Base-by-base conservation (phyloP, 2,329 filamentous ascomycete species). In the Microdochium trichocladiopsis region DNA sequence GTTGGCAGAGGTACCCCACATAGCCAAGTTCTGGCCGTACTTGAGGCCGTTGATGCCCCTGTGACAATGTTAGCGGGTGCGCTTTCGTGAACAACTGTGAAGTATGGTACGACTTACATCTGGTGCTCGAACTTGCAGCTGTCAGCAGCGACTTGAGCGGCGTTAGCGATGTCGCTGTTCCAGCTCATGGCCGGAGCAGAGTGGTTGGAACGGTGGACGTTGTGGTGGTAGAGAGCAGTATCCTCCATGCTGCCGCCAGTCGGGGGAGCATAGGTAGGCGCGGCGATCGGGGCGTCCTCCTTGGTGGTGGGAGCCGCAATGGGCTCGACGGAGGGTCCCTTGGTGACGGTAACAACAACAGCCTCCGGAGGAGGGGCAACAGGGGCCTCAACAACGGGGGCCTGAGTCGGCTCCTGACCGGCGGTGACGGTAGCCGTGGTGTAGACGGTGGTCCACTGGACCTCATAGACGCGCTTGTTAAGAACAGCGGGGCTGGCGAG, bases 21-120 rank as follows among this genome's bases (percentile, higher is more conserved):
- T 84, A 64, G 89, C 93, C 54, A 97, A 86, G 79, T 97, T 99
- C 75, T 99, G 94, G 57, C 94, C 94, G 65, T 94, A 95, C 47
- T 79, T 76, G 52, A 82, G 83, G 50, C 73, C 76, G 56, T 81
- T 80, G 48, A 79, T 73, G 73, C 67, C 61, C 79, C 83, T 60
- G 43, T 54, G 3, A n/a, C 9, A 8, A 12, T 22, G n/a, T 45
- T 31, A 16, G 31, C 53, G 62, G 77, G 56, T 77, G 70, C 37
- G 41, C 23, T n/a, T 16, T 9, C 2, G 9, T 14, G 2, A 2
- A 24, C 5, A 28, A 25, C 6, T 49, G 8, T 25, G 43, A 22
- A 11, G 4, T 12, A 4, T 48, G 18, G 45, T 21, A n/a, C n/a
- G 51, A 75, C 84, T 74, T 80, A 90, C 86, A 82, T 82, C 68